Conservation (phyloP, 768 basidiomycete genomes). For the Tulasnella sp. region DNA sequence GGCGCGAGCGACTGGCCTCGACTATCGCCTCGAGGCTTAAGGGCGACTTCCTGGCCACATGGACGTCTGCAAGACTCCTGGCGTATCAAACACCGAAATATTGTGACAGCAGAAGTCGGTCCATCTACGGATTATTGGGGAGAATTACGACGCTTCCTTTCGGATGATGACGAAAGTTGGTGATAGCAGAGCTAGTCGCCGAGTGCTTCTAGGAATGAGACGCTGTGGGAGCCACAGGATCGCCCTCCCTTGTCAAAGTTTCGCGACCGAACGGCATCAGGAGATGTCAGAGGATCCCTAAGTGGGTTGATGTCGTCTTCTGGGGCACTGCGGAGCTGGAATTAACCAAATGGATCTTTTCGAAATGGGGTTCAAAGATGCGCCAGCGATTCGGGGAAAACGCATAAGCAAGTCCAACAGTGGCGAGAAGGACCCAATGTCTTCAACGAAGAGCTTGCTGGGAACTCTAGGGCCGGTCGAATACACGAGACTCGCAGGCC, state of each 20-base stretch:
- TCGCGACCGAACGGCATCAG: constrained; percentile 10
- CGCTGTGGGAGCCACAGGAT: neutral
- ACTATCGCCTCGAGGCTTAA: constrained; percentile 9
- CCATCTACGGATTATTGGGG: constrained; percentile 1
- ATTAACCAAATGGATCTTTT: neutral
- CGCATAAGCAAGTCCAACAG: neutral
- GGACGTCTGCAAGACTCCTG: constrained; percentile 7
- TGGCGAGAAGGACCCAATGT: neutral
- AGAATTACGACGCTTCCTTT: neutral
- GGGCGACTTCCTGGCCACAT: neutral
- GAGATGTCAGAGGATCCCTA: neutral
- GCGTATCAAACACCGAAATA: neutral
- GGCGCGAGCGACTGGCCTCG: constrained; percentile 7
- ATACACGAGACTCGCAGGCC: neutral
- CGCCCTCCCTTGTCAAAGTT: neutral
- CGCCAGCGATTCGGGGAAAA: neutral
- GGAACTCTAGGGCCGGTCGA: neutral
- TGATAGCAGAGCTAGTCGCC: neutral
- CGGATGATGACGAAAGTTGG: constrained; percentile 8
- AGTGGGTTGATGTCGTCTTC: neutral
- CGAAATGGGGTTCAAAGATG: neutral
- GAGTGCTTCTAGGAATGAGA: constrained; percentile 13
- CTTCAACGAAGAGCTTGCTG: neutral
- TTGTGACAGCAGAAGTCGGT: neutral
- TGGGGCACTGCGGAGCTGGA: constrained; percentile 4